Conservation (phyloP, 169 alveolate genomes). For the Plasmodium sp. region DNA sequence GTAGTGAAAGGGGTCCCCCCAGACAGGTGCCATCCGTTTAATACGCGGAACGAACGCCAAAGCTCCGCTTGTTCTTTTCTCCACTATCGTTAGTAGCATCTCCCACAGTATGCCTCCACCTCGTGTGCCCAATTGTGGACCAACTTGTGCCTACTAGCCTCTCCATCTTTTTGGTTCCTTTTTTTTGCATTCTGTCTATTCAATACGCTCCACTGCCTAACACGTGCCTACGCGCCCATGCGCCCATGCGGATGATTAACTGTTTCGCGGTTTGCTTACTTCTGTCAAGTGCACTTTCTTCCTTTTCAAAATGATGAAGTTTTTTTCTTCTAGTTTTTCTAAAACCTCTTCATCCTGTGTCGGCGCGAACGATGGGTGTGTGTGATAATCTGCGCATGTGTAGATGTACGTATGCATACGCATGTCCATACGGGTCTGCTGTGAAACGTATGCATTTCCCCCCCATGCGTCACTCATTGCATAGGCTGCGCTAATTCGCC, state of each 20-base stretch:
- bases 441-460: neutral
- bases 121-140: neutral
- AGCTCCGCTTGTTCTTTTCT: neutral
- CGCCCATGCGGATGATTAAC: neutral
- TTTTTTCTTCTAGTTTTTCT: constrained; percentile 55
- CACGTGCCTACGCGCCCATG: neutral
- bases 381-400: neutral
- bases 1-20: neutral
- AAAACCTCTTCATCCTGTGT: constrained; percentile 71
- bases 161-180: neutral
- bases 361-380: neutral
- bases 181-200: neutral
- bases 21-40: neutral
- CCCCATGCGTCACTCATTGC: neutral
- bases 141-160: neutral
- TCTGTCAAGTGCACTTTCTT: constrained; percentile 69
- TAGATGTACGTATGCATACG: neutral
- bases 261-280: constrained; percentile 13
- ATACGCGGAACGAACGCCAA: neutral
- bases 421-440: neutral
- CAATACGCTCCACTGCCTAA: neutral
- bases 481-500: neutral
- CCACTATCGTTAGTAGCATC: neutral
- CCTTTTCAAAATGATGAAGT: constrained; percentile 55
- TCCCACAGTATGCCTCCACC: neutral